Conservation (phyloP, 345 rosid genomes). For the Salix udensis region DNA sequence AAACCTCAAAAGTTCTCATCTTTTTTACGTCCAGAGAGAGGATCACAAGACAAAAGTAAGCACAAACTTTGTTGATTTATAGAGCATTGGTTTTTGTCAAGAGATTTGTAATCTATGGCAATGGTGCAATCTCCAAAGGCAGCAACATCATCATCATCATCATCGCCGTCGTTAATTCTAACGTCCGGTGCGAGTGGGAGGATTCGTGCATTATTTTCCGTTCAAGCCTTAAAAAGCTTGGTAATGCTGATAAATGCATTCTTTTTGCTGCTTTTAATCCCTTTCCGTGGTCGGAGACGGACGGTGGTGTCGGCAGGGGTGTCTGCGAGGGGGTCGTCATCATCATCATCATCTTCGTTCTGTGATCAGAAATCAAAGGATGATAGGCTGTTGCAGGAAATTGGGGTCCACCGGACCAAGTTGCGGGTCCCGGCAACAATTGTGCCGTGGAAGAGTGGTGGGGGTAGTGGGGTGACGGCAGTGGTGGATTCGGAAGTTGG, state of each 20-base stretch:
- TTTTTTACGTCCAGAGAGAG: not conserved
- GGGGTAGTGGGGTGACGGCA: conserved; percentile 20
- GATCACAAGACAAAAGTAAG: not conserved
- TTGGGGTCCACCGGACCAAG: conserved; percentile 22
- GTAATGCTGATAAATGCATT: conserved; percentile 42
- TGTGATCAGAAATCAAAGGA: conserved; percentile 37
- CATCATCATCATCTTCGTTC: not conserved
- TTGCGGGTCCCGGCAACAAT: conserved; percentile 47
- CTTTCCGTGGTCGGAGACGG: conserved; percentile 44
- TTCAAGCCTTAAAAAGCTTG: conserved; percentile 42
- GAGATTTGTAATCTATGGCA: conserved; percentile 24
- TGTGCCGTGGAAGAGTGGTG: conserved; percentile 47
- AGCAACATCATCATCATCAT: conserved; percentile 15
- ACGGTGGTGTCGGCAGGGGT: conserved; percentile 4
- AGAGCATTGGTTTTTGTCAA: not conserved
- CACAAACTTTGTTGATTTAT: not conserved
- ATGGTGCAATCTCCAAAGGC: conserved; percentile 24
- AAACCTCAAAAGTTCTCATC: not conserved
- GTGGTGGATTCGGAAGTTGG: conserved; percentile 62
- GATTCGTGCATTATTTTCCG: conserved; percentile 57
- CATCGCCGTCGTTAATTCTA: conserved; percentile 48
- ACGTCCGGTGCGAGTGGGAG: conserved; percentile 91
- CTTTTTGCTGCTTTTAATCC: conserved; percentile 47
- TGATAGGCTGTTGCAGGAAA: conserved; percentile 26
- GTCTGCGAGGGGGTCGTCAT: not conserved